phyloP scores from a whole-genome alignment of 805 yeast genomes.

The Hanseniaspora pseudoguilliermondii region DNA sequence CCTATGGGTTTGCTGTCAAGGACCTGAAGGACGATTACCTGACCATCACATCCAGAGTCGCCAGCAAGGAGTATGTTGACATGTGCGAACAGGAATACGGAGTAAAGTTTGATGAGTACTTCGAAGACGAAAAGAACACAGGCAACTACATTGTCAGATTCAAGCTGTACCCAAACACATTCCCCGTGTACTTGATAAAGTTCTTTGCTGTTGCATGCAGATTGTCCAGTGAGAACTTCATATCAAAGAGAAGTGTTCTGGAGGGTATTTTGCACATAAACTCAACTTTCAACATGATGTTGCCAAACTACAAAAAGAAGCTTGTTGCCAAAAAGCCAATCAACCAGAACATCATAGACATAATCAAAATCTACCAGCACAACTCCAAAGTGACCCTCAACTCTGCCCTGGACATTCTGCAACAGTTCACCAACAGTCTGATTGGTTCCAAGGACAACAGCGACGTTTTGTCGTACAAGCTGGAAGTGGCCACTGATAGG shows the following conservation, averaged over 20 bases:
- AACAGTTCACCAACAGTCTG: constrained; percentile 24
- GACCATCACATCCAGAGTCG: constrained; percentile 48
- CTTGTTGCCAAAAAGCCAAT: constrained; percentile 17
- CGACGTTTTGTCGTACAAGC: constrained; percentile 41
- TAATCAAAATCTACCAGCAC: constrained; percentile 35
- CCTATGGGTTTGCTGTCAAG: constrained; percentile 52
- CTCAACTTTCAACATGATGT: constrained; percentile 40
- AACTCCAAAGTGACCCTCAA: constrained; percentile 40
- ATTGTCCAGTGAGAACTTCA: constrained; percentile 34
- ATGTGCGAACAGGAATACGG: constrained; percentile 30
- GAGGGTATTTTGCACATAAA: constrained; percentile 49
- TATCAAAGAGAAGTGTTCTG: constrained; percentile 42
- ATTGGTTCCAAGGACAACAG: constrained; percentile 35
- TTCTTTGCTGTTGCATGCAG: constrained; percentile 45
- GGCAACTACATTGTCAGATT: constrained; percentile 33
- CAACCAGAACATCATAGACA: constrained; percentile 20
- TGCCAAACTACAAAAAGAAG: constrained; percentile 29
- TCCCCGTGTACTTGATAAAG: constrained; percentile 36
- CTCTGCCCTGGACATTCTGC: constrained; percentile 30
- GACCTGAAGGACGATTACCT: constrained; percentile 41
- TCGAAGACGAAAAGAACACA: constrained; percentile 26
- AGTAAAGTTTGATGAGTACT: constrained; percentile 27
- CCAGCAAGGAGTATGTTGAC: constrained; percentile 21
- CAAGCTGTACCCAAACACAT: constrained; percentile 5
- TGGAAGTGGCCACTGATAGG: constrained; percentile 17